Evolutionary conservation across 106 monocot genomes (phyloP).

Genomic region (Dactylorhiza incarnata): DNA sequence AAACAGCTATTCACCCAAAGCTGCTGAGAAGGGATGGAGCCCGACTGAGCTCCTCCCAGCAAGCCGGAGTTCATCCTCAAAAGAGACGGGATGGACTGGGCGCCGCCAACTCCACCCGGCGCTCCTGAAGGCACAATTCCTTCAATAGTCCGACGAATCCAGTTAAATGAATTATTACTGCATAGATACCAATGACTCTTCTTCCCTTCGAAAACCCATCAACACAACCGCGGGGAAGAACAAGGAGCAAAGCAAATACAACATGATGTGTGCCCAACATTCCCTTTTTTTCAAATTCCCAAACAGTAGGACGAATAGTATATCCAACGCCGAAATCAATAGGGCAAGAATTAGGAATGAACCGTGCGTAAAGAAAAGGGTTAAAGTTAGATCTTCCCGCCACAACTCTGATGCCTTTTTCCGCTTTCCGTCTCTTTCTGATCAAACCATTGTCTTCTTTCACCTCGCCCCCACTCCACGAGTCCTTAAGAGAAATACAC

Average conservation of each 20-base stretch:
- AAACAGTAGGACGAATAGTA: constrained; percentile 2
- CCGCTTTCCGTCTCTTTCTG: not conserved
- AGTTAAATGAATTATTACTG: not conserved
- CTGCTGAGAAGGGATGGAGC: constrained; percentile 27
- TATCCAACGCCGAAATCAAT: constrained; percentile 1
- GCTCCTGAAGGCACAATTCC: constrained; percentile 19
- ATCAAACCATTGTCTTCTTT: not conserved
- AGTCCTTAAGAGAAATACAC: not conserved
- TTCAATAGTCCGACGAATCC: not conserved
- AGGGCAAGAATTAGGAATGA: not conserved
- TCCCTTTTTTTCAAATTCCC: not conserved
- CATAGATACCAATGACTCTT: not conserved
- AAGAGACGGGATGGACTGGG: constrained; percentile 36
- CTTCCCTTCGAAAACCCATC: not conserved
- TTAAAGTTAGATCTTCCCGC: not conserved
- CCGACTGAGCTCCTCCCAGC: constrained; percentile 26
- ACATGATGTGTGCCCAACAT: not conserved
- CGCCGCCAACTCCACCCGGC: constrained; percentile 13
- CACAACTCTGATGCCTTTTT: not conserved
- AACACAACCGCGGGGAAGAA: not conserved
- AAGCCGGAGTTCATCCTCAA: constrained; percentile 38
- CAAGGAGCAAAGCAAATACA: not conserved
- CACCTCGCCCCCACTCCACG: not conserved
- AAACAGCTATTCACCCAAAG: too few relatives aligned
- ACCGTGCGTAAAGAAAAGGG: not conserved